Percentiles rank a stretch among this genome's conserved stretches.
Conservation (phyloP, 2,329 filamentous ascomycete species). For the Ilyonectria destructans region DNA sequence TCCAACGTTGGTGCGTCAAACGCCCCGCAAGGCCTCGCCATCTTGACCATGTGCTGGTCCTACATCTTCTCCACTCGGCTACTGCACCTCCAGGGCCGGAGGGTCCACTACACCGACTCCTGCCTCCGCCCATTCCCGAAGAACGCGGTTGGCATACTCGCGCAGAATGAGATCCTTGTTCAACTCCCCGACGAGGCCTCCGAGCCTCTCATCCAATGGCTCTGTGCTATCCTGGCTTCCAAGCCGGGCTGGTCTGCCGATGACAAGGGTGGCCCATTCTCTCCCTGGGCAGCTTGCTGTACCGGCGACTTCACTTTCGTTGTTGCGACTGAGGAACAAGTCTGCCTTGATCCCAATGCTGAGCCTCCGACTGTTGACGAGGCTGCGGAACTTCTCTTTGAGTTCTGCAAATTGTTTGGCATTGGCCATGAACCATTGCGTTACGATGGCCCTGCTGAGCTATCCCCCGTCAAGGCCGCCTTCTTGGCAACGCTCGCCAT, state of each 20-base stretch:
- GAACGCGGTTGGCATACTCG: constrained; percentile 35
- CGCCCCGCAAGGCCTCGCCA: constrained; percentile 46
- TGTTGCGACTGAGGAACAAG: constrained; percentile 41
- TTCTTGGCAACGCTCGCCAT: constrained; percentile 47
- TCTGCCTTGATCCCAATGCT: constrained; percentile 34
- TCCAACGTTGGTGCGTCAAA: constrained; percentile 37
- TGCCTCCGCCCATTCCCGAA: constrained; percentile 44
- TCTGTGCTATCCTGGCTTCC: constrained; percentile 47
- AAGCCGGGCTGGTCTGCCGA: constrained; percentile 43
- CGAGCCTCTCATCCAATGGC: constrained; percentile 46
- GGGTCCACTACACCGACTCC: constrained; percentile 45
- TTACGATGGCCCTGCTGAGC: constrained; percentile 21
- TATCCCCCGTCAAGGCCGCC: constrained; percentile 47
- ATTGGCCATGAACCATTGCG: constrained; percentile 40
- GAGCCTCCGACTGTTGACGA: constrained; percentile 39
- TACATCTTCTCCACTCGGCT: constrained; percentile 50
- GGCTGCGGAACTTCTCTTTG: constrained; percentile 46
- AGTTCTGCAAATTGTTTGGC: constrained; percentile 48
- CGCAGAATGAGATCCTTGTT: constrained; percentile 40
- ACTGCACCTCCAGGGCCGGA: constrained; percentile 47
- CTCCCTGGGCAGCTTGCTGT: constrained; percentile 44
- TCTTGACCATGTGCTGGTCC: constrained; percentile 50
- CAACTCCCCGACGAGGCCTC: constrained; percentile 42
- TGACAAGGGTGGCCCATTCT: constrained; percentile 35
- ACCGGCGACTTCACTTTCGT: constrained; percentile 39